Percentiles rank a stretch among this genome's conserved stretches.
Evolutionary conservation across 176 grass and related monocot species (phyloP).

Genomic region (Saccharum spontaneum): DNA sequence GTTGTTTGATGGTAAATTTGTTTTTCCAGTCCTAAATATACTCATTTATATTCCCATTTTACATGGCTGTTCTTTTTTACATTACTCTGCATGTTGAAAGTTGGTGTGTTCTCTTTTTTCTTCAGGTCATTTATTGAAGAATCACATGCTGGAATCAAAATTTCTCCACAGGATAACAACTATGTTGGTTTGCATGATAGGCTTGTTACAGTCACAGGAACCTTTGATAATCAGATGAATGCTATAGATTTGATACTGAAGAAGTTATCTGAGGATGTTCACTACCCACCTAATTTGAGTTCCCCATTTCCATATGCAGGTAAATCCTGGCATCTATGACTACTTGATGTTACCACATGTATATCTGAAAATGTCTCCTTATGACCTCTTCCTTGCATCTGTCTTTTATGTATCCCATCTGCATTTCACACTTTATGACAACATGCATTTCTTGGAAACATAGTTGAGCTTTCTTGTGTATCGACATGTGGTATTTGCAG

Average conservation of each 20-base stretch:
- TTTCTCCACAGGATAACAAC: slow-evolving; percentile 94
- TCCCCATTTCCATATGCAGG: slow-evolving; percentile 94
- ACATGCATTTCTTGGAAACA: not conserved
- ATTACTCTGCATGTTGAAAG: slow-evolving; percentile 8
- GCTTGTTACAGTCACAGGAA: slow-evolving; percentile 84
- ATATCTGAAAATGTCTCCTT: not conserved
- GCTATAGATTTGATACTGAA: slow-evolving; percentile 85
- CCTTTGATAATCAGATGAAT: slow-evolving; percentile 82
- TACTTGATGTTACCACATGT: not conserved
- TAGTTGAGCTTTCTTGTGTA: not conserved
- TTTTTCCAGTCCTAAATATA: not conserved
- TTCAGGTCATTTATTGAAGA: slow-evolving; percentile 94
- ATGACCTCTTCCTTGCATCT: not conserved
- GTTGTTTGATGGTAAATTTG: not conserved
- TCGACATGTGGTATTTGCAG: not conserved
- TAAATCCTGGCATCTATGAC: slow-evolving; percentile 31
- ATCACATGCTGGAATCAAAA: slow-evolving; percentile 91
- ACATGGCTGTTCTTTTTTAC: slow-evolving; percentile 6
- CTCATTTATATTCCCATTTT: not conserved
- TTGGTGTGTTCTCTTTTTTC: not conserved
- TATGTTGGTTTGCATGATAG: slow-evolving; percentile 94
- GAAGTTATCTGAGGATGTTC: slow-evolving; percentile 84
- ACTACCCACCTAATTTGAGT: slow-evolving; percentile 83
- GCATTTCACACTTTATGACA: not conserved
- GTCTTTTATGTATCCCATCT: not conserved